These are phyloP conservation scores for Hylodesmum podocarpum DNA, from an alignment of 306 rosid species.

Conservation along the genomic window DNA sequence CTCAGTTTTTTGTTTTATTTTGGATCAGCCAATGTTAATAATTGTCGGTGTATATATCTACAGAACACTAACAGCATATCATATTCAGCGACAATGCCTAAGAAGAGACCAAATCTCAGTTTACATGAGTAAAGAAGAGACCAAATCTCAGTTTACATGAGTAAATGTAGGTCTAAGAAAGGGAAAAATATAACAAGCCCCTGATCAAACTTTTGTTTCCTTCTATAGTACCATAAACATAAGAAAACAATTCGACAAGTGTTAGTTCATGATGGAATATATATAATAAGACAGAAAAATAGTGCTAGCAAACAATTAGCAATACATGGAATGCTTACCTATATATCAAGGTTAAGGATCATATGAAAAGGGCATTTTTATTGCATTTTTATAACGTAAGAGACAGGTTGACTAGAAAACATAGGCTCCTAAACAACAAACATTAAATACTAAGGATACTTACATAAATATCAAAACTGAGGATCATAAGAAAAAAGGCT, in stretches of 20 bases:
- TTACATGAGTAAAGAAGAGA: neutral
- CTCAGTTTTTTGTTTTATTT: no score
- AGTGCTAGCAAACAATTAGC: neutral
- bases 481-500: constrained; percentile 69
- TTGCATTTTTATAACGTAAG: neutral
- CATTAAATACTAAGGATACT: constrained; percentile 28
- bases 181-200: neutral
- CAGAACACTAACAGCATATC: neutral
- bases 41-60: no score
- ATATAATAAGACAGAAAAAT: neutral
- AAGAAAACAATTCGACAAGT: neutral
- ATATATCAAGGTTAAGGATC: constrained; percentile 41
- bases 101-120: neutral
- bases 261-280: neutral
- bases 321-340: constrained; percentile 26
- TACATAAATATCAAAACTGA: constrained; percentile 46
- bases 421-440: neutral
- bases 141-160: neutral
- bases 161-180: neutral
- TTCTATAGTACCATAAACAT: neutral
- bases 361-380: constrained; percentile 50
- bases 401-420: neutral
- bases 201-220: neutral
- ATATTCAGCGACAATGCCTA: neutral
- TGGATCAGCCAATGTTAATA: no score